These are phyloP conservation scores for Carex arenaria DNA, from an alignment of 202 grass and related monocot genomes.

Conservation along the genomic window DNA sequence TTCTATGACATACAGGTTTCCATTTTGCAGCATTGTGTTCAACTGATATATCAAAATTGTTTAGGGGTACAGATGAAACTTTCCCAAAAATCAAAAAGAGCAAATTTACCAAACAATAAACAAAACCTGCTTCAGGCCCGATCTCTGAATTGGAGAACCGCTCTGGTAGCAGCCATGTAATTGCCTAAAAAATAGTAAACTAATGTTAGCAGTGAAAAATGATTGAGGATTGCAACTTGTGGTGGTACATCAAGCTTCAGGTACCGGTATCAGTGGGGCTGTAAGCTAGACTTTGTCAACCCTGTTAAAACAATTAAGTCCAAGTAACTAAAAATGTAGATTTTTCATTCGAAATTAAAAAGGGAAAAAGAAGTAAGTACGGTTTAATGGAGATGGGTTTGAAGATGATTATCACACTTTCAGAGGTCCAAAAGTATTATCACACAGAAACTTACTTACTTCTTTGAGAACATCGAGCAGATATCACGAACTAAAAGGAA, in stretches of 20 bases:
- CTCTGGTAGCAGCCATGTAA: slow-evolving; percentile 91
- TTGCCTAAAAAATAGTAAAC: slow-evolving; percentile 42
- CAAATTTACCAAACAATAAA: slow-evolving; percentile 23
- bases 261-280: neutral
- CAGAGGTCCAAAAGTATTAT: neutral
- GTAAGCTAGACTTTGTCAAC: neutral
- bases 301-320: neutral
- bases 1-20: neutral
- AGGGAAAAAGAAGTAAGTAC: neutral
- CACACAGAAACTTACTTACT: neutral
- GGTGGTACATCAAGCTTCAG: neutral
- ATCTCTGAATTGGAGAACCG: slow-evolving; percentile 95
- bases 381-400: slow-evolving; percentile 3
- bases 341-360: neutral
- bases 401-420: neutral
- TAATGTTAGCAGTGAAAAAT: neutral
- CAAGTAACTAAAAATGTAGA: too few relatives aligned
- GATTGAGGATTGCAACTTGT: neutral
- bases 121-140: slow-evolving; percentile 79
- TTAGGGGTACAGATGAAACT: neutral
- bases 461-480: neutral
- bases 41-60: neutral
- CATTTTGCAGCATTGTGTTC: neutral
- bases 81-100: neutral
- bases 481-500: neutral